Percentiles rank a stretch among this genome's conserved stretches.
These are phyloP conservation scores for Saccharum hybrid DNA, from an alignment of 202 grass and related monocot species.

Conservation along the genomic window DNA sequence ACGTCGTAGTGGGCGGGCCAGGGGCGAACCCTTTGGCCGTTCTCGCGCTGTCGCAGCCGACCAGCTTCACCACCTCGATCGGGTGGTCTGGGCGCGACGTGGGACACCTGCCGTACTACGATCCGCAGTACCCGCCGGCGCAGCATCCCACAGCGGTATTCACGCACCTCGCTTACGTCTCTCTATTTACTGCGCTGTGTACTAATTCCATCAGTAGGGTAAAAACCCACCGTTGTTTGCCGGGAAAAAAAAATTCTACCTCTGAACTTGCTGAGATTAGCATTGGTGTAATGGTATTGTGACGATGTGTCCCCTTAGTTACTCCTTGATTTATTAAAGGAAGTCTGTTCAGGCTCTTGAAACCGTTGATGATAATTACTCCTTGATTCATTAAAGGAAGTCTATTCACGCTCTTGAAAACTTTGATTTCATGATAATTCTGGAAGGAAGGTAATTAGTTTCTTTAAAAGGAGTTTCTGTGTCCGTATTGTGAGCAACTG, in stretches of 20 bases:
- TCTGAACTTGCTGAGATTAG: not conserved
- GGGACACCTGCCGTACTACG: not conserved
- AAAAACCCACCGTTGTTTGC: not conserved
- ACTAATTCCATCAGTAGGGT: not conserved
- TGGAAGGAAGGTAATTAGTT: not conserved
- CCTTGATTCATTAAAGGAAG: not conserved
- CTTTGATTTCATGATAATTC: not conserved
- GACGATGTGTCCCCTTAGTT: not conserved
- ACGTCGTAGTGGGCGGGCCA: not conserved
- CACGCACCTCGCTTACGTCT: not conserved
- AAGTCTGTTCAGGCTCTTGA: not conserved
- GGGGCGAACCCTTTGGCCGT: conserved; percentile 8
- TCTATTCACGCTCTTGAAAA: not conserved
- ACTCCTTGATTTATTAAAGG: not conserved
- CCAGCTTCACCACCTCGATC: conserved; percentile 40
- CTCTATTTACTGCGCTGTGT: not conserved
- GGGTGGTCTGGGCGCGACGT: conserved; percentile 3
- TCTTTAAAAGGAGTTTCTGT: not conserved
- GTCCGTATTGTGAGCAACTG: not conserved
- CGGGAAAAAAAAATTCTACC: not conserved
- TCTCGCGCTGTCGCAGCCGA: conserved; percentile 23
- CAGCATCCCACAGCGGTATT: not conserved
- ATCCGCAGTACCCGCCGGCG: not conserved
- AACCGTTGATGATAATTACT: not conserved
- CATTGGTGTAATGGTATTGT: not conserved